Percentiles rank a stretch among this genome's conserved stretches.
Conservation (phyloP, 2,329 filamentous ascomycete genomes). For the Laburnicola sp. region DNA sequence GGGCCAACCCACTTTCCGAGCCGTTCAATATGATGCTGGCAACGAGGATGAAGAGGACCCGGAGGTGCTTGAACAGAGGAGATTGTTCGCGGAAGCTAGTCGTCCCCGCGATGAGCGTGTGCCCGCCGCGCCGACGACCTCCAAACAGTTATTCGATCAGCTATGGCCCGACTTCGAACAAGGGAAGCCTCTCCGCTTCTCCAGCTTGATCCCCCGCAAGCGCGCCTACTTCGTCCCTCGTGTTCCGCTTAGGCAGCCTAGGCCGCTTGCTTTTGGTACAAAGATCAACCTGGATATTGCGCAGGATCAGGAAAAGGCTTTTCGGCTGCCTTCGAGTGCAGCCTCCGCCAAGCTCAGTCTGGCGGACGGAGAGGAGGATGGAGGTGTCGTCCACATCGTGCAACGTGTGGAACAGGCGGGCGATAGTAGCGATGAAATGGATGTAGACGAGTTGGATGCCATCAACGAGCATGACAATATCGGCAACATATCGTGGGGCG, state of each 20-base stretch:
- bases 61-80: constrained; percentile 40
- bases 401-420: constrained; percentile 52
- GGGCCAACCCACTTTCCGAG: constrained; percentile 23
- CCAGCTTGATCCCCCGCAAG: constrained; percentile 79
- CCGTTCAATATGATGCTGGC: constrained; percentile 22
- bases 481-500: constrained; percentile 74
- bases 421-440: constrained; percentile 46
- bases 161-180: constrained; percentile 81
- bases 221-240: constrained; percentile 78
- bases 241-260: constrained; percentile 75
- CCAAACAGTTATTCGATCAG: constrained; percentile 74
- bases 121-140: constrained; percentile 71
- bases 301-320: constrained; percentile 81
- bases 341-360: constrained; percentile 51
- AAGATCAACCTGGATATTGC: constrained; percentile 88
- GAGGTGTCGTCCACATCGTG: constrained; percentile 56
- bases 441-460: constrained; percentile 54
- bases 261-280: constrained; percentile 73
- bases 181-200: constrained; percentile 75
- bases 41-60: constrained; percentile 39
- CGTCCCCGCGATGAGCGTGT: constrained; percentile 49
- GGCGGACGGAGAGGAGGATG: constrained; percentile 56
- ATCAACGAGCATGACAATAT: constrained; percentile 66
- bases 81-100: constrained; percentile 34
- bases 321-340: constrained; percentile 68